Percentiles rank a stretch among this genome's conserved stretches.
phyloP scores from a whole-genome alignment of 768 basidiomycete genomes.

The Naganishia randhawae region DNA sequence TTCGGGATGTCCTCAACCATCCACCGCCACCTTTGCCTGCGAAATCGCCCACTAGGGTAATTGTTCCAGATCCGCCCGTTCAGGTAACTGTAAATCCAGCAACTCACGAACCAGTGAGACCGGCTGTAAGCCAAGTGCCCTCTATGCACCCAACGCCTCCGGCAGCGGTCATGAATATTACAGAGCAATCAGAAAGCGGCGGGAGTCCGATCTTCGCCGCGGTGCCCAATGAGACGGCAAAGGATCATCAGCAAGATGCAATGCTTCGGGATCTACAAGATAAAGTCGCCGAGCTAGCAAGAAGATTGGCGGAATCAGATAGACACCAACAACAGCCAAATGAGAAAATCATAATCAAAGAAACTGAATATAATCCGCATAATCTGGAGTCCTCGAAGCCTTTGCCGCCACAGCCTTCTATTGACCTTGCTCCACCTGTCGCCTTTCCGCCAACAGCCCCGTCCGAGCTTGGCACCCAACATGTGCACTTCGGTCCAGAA shows the following conservation, averaged over 20 bases:
- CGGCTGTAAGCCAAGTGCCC: not conserved
- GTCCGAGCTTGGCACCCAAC: not conserved
- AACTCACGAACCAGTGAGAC: not conserved
- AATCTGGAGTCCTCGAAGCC: constrained; percentile 9
- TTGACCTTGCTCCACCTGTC: not conserved
- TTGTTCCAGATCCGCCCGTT: constrained; percentile 34
- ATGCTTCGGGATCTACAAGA: constrained; percentile 41
- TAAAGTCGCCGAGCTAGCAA: constrained; percentile 44
- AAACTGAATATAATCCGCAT: constrained; percentile 27
- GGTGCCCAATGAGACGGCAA: constrained; percentile 29
- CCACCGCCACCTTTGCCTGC: constrained; percentile 38
- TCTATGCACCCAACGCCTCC: constrained; percentile 10
- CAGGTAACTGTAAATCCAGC: constrained; percentile 11
- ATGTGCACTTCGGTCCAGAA: constrained; percentile 28
- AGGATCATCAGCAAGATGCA: constrained; percentile 46
- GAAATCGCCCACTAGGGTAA: constrained; percentile 41
- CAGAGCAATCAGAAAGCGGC: constrained; percentile 27
- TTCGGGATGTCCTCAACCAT: constrained; percentile 39
- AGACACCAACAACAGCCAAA: not conserved
- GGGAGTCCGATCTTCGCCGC: constrained; percentile 30
- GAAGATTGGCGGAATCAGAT: constrained; percentile 25
- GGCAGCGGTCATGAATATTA: constrained; percentile 25
- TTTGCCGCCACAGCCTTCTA: not conserved
- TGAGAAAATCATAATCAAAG: constrained; percentile 14
- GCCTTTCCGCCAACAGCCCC: constrained; percentile 7